These are phyloP conservation scores for Fusarium solani-melongenae DNA, from an alignment of 2,329 filamentous ascomycete genomes.

Conservation along the genomic window DNA sequence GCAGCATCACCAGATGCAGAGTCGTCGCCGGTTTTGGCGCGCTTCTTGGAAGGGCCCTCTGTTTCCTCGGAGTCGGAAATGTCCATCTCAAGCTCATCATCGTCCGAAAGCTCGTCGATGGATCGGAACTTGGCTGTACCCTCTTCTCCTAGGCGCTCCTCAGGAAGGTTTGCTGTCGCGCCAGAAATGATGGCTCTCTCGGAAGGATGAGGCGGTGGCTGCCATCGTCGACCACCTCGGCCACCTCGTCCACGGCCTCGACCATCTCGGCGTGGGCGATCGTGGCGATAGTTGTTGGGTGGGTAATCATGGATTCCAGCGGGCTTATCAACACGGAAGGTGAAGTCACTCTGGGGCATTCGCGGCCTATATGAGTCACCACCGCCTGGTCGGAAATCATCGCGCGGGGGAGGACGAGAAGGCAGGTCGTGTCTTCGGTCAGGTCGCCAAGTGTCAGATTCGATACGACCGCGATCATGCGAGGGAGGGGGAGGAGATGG, in stretches of 20 bases:
- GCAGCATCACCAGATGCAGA: conserved; percentile 54
- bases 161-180: conserved; percentile 53
- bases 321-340: conserved; percentile 65
- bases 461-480: conserved; percentile 28
- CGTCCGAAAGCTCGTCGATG: conserved; percentile 70
- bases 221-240: conserved; percentile 48
- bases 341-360: conserved; percentile 62
- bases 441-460: conserved; percentile 47
- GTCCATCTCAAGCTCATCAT: conserved; percentile 73
- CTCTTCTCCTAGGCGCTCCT: conserved; percentile 60
- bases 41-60: conserved; percentile 56
- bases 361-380: conserved; percentile 46
- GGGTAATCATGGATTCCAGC: conserved; percentile 56
- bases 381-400: conserved; percentile 30
- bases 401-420: conserved; percentile 33
- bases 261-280: conserved; percentile 39
- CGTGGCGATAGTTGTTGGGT: conserved; percentile 26
- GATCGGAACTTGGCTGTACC: conserved; percentile 63
- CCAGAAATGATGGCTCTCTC: conserved; percentile 63
- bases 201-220: conserved; percentile 54
- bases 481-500: conserved; percentile 23
- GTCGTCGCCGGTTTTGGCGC: conserved; percentile 42
- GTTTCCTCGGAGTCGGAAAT: conserved; percentile 57
- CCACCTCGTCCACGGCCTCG: conserved; percentile 40
- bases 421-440: conserved; percentile 36